Evolutionary conservation across 257 asterid species (phyloP), one percentile per base, ranked within the genome.

Genomic region (Ophiorrhiza pumila): DNA sequence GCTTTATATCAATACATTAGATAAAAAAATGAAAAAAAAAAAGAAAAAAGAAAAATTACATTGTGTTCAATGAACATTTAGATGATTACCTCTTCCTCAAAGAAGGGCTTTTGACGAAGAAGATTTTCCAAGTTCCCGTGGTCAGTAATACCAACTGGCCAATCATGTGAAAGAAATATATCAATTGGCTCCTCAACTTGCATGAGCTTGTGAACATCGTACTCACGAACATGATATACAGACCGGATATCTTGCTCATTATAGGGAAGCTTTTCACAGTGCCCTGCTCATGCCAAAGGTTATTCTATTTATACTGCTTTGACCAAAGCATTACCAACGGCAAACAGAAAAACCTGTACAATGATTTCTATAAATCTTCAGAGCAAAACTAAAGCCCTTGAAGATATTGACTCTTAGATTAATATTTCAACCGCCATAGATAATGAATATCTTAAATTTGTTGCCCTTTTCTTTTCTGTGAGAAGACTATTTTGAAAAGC

Each of bases 101-200:
- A 89, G 74, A 74, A 88, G 25, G 96, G 95, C 41, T 94, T 94
- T 41, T 71, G 76, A 73, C 83, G 87, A 62, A 94, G 78, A 78
- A 94, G 99, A 69, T 68, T 75, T 71, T 79, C 55, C 85, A 88
- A 50, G 76, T 91, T 72, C 74, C 99, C 99, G 53, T 80, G 77
- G 74, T 86, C 87, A 45, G 98, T 88, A 66, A 94, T 88, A 69
- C 96, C 96, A 79, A 83, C 64, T 57, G 99, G 99, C 98, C 98
- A 94, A 83, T 94, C 99, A 86, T 94, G 99, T 55, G 99, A 90
- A 72, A 94, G 95, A 80, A 91, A 94, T 43, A 94, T 86, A 77
- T 94, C 99, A 67, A 94, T 77, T 76, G 99, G 99, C 75, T 91
- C 98, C 80, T 90, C 89, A 73, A 91, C 85, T 87, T 94, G 92